Conservation (phyloP, 2,329 filamentous ascomycete genomes). For the Talaromyces atroroseus region DNA sequence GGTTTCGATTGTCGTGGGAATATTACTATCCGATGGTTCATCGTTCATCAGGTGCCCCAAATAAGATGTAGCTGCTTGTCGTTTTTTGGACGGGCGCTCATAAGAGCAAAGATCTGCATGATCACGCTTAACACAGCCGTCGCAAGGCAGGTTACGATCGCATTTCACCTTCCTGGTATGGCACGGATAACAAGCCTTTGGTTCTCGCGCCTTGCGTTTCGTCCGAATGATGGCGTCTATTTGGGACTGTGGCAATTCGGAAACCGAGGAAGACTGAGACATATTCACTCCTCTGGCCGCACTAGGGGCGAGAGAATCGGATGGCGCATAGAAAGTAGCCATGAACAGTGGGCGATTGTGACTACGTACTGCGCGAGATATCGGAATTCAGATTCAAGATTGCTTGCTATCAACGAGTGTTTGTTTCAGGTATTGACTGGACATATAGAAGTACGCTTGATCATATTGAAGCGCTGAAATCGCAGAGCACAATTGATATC, state of each 20-base stretch:
- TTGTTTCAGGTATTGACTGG: background rate
- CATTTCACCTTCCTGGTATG: conserved; percentile 47
- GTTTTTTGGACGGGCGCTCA: conserved; percentile 44
- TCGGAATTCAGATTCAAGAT: background rate
- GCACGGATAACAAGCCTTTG: conserved; percentile 43
- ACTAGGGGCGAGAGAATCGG: conserved; percentile 12
- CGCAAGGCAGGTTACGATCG: conserved; percentile 45
- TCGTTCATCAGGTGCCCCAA: background rate
- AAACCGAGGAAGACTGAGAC: conserved; percentile 15
- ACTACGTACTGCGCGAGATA: background rate
- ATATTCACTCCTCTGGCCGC: conserved; percentile 5
- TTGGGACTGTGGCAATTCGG: conserved; percentile 32
- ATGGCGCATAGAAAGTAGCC: conserved; percentile 10
- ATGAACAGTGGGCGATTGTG: background rate
- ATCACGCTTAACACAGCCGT: conserved; percentile 46
- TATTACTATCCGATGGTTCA: background rate
- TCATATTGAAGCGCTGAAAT: background rate
- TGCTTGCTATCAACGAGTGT: background rate
- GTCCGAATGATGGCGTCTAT: conserved; percentile 36
- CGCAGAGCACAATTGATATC: background rate
- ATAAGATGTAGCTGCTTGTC: conserved; percentile 24
- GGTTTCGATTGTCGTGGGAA: background rate
- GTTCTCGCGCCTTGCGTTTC: conserved; percentile 40
- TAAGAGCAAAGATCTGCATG: conserved; percentile 47
- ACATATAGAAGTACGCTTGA: background rate